Percentiles rank a stretch among this genome's conserved stretches.
These are phyloP conservation scores for Epichloe glyceriae DNA, from an alignment of 2,329 filamentous ascomycete species.

Conservation along the genomic window DNA sequence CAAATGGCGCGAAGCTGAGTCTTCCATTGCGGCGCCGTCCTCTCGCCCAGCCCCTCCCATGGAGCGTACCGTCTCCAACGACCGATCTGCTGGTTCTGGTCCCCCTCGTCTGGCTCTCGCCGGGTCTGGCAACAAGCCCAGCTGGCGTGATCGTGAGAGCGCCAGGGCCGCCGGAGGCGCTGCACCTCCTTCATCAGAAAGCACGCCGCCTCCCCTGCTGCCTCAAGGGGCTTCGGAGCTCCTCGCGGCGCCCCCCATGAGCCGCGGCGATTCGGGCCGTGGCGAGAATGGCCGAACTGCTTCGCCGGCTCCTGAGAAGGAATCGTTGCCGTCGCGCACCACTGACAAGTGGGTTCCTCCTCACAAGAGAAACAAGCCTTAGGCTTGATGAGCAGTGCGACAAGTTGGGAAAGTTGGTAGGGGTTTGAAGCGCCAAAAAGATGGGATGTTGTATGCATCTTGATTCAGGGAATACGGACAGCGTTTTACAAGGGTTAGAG, in stretches of 20 bases:
- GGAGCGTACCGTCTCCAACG: slow-evolving; percentile 36
- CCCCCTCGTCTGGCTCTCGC: slow-evolving; percentile 51
- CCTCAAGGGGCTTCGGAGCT: slow-evolving; percentile 22
- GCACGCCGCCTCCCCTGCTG: slow-evolving; percentile 32
- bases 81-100: slow-evolving; percentile 27
- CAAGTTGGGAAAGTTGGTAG: background rate
- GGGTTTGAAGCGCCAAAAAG: background rate
- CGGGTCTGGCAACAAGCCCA: slow-evolving; percentile 46
- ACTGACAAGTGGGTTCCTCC: slow-evolving; percentile 49
- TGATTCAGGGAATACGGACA: background rate
- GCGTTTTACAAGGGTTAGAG: background rate
- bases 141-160: slow-evolving; percentile 64
- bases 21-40: slow-evolving; percentile 15
- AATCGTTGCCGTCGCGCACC: slow-evolving; percentile 38
- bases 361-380: slow-evolving; percentile 24
- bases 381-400: background rate
- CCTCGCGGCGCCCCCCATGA: slow-evolving; percentile 25
- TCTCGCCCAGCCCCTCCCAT: slow-evolving; percentile 18
- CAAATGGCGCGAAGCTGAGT: slow-evolving; percentile 31
- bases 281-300: slow-evolving; percentile 27
- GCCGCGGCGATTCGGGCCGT: slow-evolving; percentile 30
- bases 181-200: slow-evolving; percentile 25
- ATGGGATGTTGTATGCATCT: background rate
- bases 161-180: slow-evolving; percentile 26
- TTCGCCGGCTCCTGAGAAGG: slow-evolving; percentile 30